Evolutionary conservation across 2,329 filamentous ascomycete species (phyloP).

Genomic region (Sphaerostilbella broomeana): DNA sequence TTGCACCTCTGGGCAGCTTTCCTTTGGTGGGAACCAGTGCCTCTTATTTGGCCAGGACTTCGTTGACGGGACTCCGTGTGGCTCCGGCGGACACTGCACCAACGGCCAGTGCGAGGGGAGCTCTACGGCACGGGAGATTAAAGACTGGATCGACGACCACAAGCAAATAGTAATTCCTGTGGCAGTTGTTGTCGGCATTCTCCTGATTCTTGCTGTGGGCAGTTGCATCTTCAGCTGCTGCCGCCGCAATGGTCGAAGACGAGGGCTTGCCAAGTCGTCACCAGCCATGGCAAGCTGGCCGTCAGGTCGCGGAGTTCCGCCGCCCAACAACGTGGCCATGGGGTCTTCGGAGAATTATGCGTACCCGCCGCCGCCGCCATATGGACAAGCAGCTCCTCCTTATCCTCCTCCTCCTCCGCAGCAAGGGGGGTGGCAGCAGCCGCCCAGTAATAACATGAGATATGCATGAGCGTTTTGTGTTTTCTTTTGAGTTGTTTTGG

Average conservation of each 20-base stretch:
- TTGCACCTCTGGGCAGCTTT: conserved; percentile 50
- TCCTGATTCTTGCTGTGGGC: conserved; percentile 63
- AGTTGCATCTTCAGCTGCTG: conserved; percentile 55
- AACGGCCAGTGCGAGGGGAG: conserved; percentile 74
- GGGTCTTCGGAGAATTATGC: too few relatives aligned
- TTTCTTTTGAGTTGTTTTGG: neutral
- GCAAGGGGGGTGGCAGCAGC: conserved; percentile 12
- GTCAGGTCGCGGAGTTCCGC: conserved; percentile 5
- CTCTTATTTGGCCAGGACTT: conserved; percentile 83
- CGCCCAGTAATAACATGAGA: conserved; percentile 23
- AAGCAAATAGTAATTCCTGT: conserved; percentile 79
- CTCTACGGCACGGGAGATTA: conserved; percentile 62
- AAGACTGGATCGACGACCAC: conserved; percentile 69
- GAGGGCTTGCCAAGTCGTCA: conserved; percentile 20
- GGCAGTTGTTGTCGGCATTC: conserved; percentile 60
- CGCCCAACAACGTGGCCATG: conserved; percentile 10
- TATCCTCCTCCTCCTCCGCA: conserved; percentile 8
- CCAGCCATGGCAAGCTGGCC: conserved; percentile 16
- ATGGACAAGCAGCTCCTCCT: conserved; percentile 5
- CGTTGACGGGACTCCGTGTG: conserved; percentile 82
- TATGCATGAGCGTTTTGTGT: conserved; percentile 20
- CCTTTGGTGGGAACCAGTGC: conserved; percentile 42
- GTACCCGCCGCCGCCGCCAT: conserved; percentile 8
- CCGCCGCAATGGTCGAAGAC: conserved; percentile 20
- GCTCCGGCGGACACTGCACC: conserved; percentile 68